A percentile compares a stretch with the other conserved stretches of the same genome.
phyloP scores from a whole-genome alignment of 495 filamentous ascomycete genomes.

The Xylaria palmicola region DNA sequence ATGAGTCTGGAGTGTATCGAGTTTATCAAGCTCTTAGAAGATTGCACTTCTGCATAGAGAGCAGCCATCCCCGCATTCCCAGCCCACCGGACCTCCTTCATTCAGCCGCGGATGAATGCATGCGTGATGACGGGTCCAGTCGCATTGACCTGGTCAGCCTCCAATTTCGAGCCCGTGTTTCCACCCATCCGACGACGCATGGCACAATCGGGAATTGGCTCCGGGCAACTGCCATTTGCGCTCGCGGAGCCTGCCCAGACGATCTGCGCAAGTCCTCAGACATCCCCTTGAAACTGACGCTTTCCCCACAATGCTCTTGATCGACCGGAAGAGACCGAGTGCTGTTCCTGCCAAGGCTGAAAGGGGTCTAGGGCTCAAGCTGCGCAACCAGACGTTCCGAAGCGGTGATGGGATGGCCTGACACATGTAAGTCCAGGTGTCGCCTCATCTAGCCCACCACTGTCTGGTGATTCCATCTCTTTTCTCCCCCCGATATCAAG shows the following conservation, averaged over 20 bases:
- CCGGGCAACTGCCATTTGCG: conserved; percentile 32
- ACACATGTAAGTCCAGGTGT: conserved; percentile 13
- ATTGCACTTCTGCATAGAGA: background rate
- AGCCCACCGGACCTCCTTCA: conserved; percentile 3
- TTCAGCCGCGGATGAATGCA: conserved; percentile 10
- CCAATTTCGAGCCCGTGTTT: background rate
- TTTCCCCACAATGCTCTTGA: background rate
- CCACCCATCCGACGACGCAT: conserved; percentile 12
- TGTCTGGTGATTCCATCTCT: background rate
- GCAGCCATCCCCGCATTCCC: conserved; percentile 10
- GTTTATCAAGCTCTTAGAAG: background rate
- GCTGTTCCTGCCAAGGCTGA: conserved; percentile 5
- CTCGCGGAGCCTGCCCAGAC: conserved; percentile 25
- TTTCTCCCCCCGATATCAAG: background rate
- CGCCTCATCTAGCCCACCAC: conserved; percentile 7
- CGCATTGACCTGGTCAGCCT: conserved; percentile 9
- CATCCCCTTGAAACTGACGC: conserved; percentile 6
- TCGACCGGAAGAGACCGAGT: conserved; percentile 11
- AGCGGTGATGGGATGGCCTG: background rate
- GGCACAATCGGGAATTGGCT: conserved; percentile 29
- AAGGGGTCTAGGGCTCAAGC: background rate
- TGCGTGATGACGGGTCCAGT: background rate
- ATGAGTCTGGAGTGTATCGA: background rate
- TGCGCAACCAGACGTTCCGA: conserved; percentile 6
- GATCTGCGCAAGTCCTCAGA: conserved; percentile 9